Base-by-base conservation (phyloP, 805 yeast genomes). In the Candida boleticola region DNA sequence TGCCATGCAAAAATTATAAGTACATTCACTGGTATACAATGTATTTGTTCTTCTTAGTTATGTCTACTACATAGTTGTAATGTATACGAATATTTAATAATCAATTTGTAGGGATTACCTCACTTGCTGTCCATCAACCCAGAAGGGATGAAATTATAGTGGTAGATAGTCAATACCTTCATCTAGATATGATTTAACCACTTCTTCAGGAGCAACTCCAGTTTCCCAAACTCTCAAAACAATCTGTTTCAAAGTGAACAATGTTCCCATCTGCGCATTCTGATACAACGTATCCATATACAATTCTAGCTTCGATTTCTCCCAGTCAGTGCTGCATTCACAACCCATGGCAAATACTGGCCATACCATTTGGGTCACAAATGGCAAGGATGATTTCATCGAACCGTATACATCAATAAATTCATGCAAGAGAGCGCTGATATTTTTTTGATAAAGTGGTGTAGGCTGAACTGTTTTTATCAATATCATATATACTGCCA, bases 1-100 rank as follows among this genome's bases (percentile, higher is more conserved):
- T 74, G 99, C 99, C 73, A 92, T 92, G 98, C 85, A 78, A 74
- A 92, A 92, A 79, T 80, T 92, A 76, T 92, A 89, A 83, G 77
- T 31, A n/a, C 36, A 36, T 26, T 36, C 31, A 26, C 39, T 17
- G 41, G 41, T 38, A 29, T 38, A 22, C 19, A 29, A 21, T 33
- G 36, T 33, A 33, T 21, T 32, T 33, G 17, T 33, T 19, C 14
- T 20, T 14, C 20, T 33, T 33, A 33, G 36, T 33, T 33, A 33
- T 20, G 25, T 33, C 25, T 33, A 14, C 20, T n/a, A 33, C 20
- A 36, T 36, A 36, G 38, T 34, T 34, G 29, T 36, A 36, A 36
- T 23, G 29, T 36, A 36, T 13, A 23, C 30, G 30, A 25, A 37
- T 37, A n/a, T 27, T 22, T 18, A 18, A 29, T 36, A 23, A n/a